These are phyloP conservation scores for Penicillium freii DNA, from an alignment of 2,329 filamentous ascomycete genomes.

Conservation along the genomic window DNA sequence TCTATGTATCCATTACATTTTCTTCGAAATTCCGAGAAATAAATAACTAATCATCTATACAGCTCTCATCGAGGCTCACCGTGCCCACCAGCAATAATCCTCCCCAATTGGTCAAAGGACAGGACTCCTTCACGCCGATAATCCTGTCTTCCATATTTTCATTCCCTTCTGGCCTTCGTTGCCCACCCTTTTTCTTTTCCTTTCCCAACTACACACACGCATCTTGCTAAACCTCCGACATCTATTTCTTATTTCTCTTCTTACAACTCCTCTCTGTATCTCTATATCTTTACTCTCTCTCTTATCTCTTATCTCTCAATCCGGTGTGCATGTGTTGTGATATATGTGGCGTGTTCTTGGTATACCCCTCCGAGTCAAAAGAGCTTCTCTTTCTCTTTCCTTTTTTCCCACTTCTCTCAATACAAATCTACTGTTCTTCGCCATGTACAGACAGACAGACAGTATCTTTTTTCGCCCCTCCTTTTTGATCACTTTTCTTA, in stretches of 20 bases:
- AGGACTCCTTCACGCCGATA: conserved; percentile 6
- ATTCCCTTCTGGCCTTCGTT: conserved; percentile 3
- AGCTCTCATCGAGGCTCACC: conserved; percentile 47
- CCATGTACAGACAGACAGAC: conserved; percentile 13
- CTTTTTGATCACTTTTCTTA: neutral
- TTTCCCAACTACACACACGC: neutral
- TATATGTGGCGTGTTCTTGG: conserved; percentile 29
- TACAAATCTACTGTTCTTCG: conserved; percentile 5
- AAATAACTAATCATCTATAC: conserved; percentile 12
- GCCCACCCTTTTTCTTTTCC: neutral
- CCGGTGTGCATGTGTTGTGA: conserved; percentile 18
- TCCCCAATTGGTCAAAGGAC: neutral
- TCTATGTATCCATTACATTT: conserved; percentile 34
- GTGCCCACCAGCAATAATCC: conserved; percentile 29
- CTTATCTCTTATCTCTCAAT: conserved; percentile 10
- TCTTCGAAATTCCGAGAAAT: neutral
- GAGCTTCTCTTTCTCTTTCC: conserved; percentile 10
- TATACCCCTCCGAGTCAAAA: conserved; percentile 30
- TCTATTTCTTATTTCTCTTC: conserved; percentile 14
- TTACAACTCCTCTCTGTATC: conserved; percentile 7
- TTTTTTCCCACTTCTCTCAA: conserved; percentile 5
- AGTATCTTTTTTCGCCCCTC: neutral
- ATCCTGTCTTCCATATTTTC: neutral
- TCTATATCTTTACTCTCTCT: conserved; percentile 5
- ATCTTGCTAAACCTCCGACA: conserved; percentile 10